Evolutionary conservation across 192 early-diverging fungal species (phyloP).

Genomic region (Allomyces macrogynus): DNA sequence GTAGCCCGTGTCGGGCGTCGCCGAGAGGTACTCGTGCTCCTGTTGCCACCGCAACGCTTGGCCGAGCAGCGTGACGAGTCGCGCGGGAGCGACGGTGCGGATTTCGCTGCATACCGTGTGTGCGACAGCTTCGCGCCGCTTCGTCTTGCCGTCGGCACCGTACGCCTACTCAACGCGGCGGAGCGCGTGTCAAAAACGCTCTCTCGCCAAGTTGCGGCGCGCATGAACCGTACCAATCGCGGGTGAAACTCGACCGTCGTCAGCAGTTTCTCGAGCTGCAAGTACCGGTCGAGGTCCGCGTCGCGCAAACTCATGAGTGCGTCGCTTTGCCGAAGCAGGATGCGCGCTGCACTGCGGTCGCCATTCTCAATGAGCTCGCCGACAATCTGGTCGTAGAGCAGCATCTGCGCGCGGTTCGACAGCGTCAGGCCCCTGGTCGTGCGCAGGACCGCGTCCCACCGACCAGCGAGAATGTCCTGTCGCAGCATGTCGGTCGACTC

Average conservation of each 20-base stretch:
- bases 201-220: too few relatives aligned
- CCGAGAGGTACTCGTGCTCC: slow-evolving; percentile 35
- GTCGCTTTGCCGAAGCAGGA: slow-evolving; percentile 69
- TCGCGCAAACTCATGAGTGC: slow-evolving; percentile 68
- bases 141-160: slow-evolving; percentile 41
- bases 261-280: slow-evolving; percentile 59
- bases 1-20: slow-evolving; percentile 43
- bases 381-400: slow-evolving; percentile 76
- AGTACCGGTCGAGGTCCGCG: slow-evolving; percentile 55
- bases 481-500: slow-evolving; percentile 56
- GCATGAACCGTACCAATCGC: slow-evolving; percentile 24
- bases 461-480: slow-evolving; percentile 50
- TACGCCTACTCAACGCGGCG: slow-evolving; percentile 4
- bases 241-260: slow-evolving; percentile 47
- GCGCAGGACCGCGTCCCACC: slow-evolving; percentile 69
- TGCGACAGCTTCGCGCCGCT: slow-evolving; percentile 53
- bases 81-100: slow-evolving; percentile 29
- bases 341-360: slow-evolving; percentile 64
- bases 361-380: slow-evolving; percentile 68
- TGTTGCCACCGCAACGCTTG: slow-evolving; percentile 82
- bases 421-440: slow-evolving; percentile 47
- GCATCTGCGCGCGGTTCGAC: slow-evolving; percentile 44
- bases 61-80: slow-evolving; percentile 63
- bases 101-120: slow-evolving; percentile 17
- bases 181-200: too few relatives aligned